Percentiles rank a stretch among this genome's conserved stretches.
These are phyloP conservation scores for Neoboletus magnificus DNA, from an alignment of 768 basidiomycete genomes.

Conservation along the genomic window DNA sequence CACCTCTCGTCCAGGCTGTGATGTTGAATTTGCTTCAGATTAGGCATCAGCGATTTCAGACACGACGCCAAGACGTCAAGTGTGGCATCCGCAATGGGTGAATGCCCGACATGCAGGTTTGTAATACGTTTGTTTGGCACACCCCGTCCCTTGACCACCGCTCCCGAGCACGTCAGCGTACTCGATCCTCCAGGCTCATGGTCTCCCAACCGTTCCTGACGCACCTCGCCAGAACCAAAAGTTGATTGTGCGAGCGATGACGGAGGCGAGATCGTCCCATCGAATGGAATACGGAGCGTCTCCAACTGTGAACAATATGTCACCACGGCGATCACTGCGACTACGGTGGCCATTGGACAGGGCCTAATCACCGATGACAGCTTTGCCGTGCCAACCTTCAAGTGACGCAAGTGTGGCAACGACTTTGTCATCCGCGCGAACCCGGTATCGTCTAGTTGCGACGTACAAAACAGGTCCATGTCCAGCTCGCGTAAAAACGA, in stretches of 20 bases:
- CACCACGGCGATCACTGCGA: neutral
- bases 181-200: neutral
- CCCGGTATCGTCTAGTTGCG: neutral
- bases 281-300: neutral
- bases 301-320: neutral
- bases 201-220: neutral
- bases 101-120: neutral
- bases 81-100: neutral
- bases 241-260: neutral
- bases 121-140: neutral
- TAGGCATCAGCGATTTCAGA: neutral
- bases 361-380: neutral
- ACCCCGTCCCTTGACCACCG: too few relatives aligned
- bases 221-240: neutral
- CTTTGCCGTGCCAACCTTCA: neutral
- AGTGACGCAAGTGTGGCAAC: neutral
- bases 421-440: neutral
- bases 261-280: neutral
- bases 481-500: neutral
- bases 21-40: neutral
- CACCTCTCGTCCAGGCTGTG: neutral
- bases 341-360: neutral
- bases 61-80: neutral
- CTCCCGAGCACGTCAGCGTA: neutral
- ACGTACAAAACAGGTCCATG: neutral